Percentiles rank a stretch among this genome's conserved stretches.
These are phyloP conservation scores for Diddensiella transvaalensis DNA, from an alignment of 805 yeast species.

Conservation along the genomic window DNA sequence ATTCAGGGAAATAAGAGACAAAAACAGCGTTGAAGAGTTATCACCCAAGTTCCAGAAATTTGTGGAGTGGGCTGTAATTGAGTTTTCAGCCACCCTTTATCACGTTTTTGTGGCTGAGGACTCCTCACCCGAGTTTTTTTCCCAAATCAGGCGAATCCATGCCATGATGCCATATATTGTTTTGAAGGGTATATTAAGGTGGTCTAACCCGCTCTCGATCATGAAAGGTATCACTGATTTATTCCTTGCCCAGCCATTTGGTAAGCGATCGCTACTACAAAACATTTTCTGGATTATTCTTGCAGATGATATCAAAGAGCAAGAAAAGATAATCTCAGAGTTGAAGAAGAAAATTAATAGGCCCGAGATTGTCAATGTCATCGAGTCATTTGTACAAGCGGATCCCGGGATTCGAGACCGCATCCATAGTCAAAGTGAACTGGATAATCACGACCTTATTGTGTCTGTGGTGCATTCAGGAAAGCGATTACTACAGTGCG, in stretches of 20 bases:
- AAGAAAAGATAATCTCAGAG: constrained; percentile 49
- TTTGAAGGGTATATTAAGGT: constrained; percentile 69
- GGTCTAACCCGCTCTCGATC: constrained; percentile 84
- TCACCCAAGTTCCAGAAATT: constrained; percentile 67
- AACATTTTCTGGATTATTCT: constrained; percentile 67
- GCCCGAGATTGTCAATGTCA: constrained; percentile 22
- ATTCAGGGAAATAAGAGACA: constrained; percentile 61
- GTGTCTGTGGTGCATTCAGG: constrained; percentile 13
- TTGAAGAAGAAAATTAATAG: constrained; percentile 40
- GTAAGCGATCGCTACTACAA: constrained; percentile 65
- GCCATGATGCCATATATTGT: constrained; percentile 73
- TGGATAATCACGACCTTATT: constrained; percentile 27
- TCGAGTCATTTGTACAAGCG: constrained; percentile 22
- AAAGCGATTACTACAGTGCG: constrained; percentile 20
- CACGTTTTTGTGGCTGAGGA: constrained; percentile 79
- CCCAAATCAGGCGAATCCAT: constrained; percentile 69
- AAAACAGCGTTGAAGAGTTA: constrained; percentile 50
- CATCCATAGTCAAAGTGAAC: constrained; percentile 34
- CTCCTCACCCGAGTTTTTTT: constrained; percentile 69
- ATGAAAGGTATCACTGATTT: constrained; percentile 77
- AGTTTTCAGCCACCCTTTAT: constrained; percentile 79
- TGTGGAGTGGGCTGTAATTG: constrained; percentile 78
- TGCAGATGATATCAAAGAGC: constrained; percentile 69
- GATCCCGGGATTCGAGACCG: constrained; percentile 26
- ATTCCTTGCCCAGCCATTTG: constrained; percentile 75